Evolutionary conservation across 1,284 basidiomycete genomes (phyloP).

Genomic region (Irpex lacteus): DNA sequence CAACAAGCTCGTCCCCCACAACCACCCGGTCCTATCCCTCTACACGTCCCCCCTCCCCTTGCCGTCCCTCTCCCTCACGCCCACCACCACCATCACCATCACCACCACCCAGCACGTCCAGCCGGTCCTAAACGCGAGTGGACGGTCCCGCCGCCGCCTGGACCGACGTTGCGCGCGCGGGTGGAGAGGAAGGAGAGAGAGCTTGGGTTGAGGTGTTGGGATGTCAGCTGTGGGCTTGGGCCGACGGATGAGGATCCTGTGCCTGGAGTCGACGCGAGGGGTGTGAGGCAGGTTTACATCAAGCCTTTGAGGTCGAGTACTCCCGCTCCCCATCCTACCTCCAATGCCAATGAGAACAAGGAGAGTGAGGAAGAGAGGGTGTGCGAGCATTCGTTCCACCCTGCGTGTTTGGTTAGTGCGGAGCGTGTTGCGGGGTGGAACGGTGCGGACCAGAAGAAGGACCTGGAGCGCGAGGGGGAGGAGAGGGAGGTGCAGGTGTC

Average conservation of each 20-base stretch:
- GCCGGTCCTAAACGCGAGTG: conserved; percentile 29
- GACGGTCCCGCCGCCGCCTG: conserved; percentile 37
- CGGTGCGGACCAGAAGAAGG: conserved; percentile 38
- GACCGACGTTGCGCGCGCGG: conserved; percentile 57
- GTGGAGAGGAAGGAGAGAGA: conserved; percentile 65
- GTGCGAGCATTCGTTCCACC: conserved; percentile 68
- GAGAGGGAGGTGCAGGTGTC: conserved; percentile 52
- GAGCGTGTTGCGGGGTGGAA: conserved; percentile 65
- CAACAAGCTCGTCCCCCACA: neutral
- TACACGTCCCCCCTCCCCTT: neutral
- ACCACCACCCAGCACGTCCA: conserved; percentile 7
- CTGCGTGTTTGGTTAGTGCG: conserved; percentile 68
- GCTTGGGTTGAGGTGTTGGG: conserved; percentile 64
- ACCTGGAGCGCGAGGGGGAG: conserved; percentile 19
- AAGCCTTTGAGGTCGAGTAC: conserved; percentile 21
- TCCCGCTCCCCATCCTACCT: neutral
- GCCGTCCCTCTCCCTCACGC: too few relatives aligned
- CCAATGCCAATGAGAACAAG: neutral
- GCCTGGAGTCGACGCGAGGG: conserved; percentile 29
- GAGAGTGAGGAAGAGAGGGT: conserved; percentile 22
- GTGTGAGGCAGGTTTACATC: conserved; percentile 46
- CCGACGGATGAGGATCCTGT: conserved; percentile 73
- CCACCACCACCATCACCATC: neutral
- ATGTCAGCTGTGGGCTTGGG: conserved; percentile 68
- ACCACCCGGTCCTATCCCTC: conserved; percentile 12